A percentile compares a stretch with the other conserved stretches of the same genome.
These are phyloP conservation scores for Talaromyces verruculosus DNA, from an alignment of 2,329 filamentous ascomycete genomes.

Conservation along the genomic window DNA sequence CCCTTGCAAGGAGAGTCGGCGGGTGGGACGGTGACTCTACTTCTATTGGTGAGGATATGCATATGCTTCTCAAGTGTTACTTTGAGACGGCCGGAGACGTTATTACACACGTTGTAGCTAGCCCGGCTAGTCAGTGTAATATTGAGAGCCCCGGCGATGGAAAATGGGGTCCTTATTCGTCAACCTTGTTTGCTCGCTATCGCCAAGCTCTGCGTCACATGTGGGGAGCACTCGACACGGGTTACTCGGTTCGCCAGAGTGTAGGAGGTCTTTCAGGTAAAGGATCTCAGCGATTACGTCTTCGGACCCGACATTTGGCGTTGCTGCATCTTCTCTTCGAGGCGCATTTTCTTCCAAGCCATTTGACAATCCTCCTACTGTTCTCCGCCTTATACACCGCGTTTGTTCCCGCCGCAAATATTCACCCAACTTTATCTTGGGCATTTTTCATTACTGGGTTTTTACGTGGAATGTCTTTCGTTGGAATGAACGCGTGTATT, in stretches of 20 bases:
- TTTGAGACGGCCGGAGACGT: conserved; percentile 70
- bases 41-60: conserved; percentile 72
- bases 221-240: conserved; percentile 69
- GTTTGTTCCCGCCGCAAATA: conserved; percentile 53
- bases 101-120: conserved; percentile 62
- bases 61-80: conserved; percentile 78
- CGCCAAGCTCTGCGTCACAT: conserved; percentile 72
- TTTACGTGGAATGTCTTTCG: conserved; percentile 61
- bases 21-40: conserved; percentile 71
- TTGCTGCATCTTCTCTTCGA: conserved; percentile 68
- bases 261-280: conserved; percentile 24
- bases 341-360: conserved; percentile 67
- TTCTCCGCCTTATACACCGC: conserved; percentile 61
- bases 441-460: conserved; percentile 61
- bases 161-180: conserved; percentile 48
- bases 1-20: conserved; percentile 65
- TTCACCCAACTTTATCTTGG: conserved; percentile 56
- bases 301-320: conserved; percentile 48
- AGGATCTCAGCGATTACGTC: conserved; percentile 28
- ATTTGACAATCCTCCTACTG: conserved; percentile 64
- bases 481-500: conserved; percentile 63
- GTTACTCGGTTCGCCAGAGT: conserved; percentile 57
- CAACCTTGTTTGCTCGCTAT: conserved; percentile 65
- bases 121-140: conserved; percentile 71
- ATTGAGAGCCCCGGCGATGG: conserved; percentile 60